Evolutionary conservation across 2,329 filamentous ascomycete species (phyloP), one percentile per base, ranked within the genome.

Genomic region (Colletotrichum falcatum): DNA sequence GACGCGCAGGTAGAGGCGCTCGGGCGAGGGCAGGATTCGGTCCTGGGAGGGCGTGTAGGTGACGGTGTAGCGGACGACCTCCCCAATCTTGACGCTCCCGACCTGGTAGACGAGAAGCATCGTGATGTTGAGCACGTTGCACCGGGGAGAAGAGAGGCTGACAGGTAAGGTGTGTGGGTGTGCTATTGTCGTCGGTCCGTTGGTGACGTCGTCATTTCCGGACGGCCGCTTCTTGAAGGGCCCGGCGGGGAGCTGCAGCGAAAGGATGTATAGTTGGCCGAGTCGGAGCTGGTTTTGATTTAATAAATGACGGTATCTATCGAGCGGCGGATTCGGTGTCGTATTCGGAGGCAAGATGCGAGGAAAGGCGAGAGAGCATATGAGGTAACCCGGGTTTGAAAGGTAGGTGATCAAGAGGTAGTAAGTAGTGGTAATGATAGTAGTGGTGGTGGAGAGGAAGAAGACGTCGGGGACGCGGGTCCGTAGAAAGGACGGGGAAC

Each of bases 81-180:
- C 95, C 79, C 96, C 96, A 74, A 98, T 93, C 82, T 95, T 97
- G 79, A 98, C 92, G 83, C 89, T 94, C 78, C 96, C 96, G 74
- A 92, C 87, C 83, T 98, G 96, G 82, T 98, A 93, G 72, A 97
- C 85, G 79, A 98, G 90, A 74, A 98, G 86, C 96, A 98, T 98
- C 39, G 78, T 81, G 75, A 33, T 12, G 62, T 64, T 44, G 64
- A 33, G 14, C 30, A 14, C 28, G 54, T 18, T 48, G 48, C 28
- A 42, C 61, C 51, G 56, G 44, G 35, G 58, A 42, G 26, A 28
- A 16, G 60, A 16, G 44, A 37, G 46, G 16, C 30, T 51, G 46
- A 12, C 20, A 55, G 53, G 20, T 20, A 39, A 46, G 46, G 37
- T 51, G n/a, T 20, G 26, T 44, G 44, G 37, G 26, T 33, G n/a